Evolutionary conservation across 176 grass and related monocot genomes (phyloP).

Genomic region (Carex myosuroides): DNA sequence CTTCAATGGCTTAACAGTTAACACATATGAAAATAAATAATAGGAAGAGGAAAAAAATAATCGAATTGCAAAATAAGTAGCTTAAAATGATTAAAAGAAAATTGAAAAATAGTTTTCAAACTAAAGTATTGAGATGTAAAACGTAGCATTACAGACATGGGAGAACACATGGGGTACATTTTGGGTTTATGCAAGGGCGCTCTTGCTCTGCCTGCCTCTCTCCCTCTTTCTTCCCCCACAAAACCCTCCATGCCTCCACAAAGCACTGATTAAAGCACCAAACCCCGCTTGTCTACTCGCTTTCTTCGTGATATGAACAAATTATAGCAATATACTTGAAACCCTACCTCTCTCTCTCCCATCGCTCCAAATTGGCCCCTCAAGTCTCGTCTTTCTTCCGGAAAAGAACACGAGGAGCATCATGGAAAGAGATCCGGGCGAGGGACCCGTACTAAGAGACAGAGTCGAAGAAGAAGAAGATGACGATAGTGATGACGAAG

Average conservation of each 20-base stretch:
- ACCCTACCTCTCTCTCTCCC: neutral
- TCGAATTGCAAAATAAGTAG: too few species aligned
- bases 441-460: neutral
- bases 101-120: too few species aligned
- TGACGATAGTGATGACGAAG: constrained; percentile 10
- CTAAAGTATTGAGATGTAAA: neutral
- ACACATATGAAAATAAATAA: too few species aligned
- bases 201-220: neutral
- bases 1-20: too few species aligned
- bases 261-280: neutral
- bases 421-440: constrained; percentile 15
- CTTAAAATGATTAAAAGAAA: too few species aligned
- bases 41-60: too few species aligned
- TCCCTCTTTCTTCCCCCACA: neutral
- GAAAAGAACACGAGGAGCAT: neutral
- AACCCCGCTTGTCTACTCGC: neutral
- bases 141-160: neutral
- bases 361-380: neutral
- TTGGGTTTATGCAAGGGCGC: neutral
- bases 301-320: neutral
- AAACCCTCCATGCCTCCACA: neutral
- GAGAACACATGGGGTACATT: neutral
- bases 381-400: too few species aligned
- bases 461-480: constrained; percentile 4
- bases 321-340: neutral